These are phyloP conservation scores for Leavenworthia alabamica DNA, from an alignment of 345 rosid species.

Conservation along the genomic window DNA sequence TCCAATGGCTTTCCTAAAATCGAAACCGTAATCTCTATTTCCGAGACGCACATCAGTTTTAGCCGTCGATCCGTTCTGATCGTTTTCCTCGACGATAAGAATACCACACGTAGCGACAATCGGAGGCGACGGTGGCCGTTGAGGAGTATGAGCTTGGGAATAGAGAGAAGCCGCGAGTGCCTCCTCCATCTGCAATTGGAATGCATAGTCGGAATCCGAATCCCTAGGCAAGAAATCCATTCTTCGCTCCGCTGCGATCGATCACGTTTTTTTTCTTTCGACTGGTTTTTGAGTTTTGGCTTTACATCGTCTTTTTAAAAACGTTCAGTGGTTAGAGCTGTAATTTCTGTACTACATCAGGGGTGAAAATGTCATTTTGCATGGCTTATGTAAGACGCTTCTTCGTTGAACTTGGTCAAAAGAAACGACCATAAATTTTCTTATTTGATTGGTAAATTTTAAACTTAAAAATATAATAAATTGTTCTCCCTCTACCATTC, in stretches of 20 bases:
- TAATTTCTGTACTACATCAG: background rate
- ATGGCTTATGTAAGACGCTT: background rate
- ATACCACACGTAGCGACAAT: background rate
- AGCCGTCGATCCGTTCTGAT: conserved; percentile 15
- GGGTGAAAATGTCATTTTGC: background rate
- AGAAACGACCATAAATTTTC: background rate
- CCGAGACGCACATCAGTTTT: conserved; percentile 38
- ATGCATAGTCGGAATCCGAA: conserved; percentile 45
- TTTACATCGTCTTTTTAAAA: background rate
- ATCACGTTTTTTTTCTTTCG: background rate
- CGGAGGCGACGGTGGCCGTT: conserved; percentile 12
- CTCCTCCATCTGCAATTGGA: conserved; percentile 48
- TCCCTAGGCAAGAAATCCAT: conserved; percentile 26
- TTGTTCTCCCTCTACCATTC: background rate
- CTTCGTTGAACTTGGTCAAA: background rate
- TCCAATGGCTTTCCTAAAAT: conserved; percentile 33
- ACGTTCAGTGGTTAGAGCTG: background rate
- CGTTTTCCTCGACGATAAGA: conserved; percentile 29
- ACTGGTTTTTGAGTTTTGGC: background rate
- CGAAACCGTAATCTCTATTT: conserved; percentile 30
- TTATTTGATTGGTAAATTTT: background rate
- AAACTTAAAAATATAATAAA: background rate
- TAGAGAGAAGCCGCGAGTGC: conserved; percentile 39
- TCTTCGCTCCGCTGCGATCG: background rate
- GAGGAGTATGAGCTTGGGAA: background rate